These are phyloP conservation scores for Cryoendolithus antarcticus DNA, from an alignment of 2,329 filamentous ascomycete species.

Conservation along the genomic window DNA sequence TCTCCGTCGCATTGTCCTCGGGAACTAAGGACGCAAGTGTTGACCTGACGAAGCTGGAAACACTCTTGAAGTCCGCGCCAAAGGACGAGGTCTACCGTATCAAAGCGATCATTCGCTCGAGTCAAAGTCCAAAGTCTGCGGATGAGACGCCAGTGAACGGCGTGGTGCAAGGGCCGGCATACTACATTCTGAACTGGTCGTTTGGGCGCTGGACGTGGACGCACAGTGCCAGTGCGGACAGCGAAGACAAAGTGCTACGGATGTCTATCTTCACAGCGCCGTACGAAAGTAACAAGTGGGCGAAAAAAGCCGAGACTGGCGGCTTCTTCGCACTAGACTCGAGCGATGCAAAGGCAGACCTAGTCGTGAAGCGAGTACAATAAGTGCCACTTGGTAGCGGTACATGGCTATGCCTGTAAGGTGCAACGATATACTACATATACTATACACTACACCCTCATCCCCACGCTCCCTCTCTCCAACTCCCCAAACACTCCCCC, in stretches of 20 bases:
- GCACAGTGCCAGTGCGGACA: slow-evolving; percentile 29
- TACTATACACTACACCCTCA: not conserved
- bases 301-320: slow-evolving; percentile 51
- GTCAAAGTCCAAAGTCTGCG: slow-evolving; percentile 26
- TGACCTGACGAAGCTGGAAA: slow-evolving; percentile 49
- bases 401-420: too few relatives aligned
- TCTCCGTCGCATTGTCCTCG: slow-evolving; percentile 57
- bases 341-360: slow-evolving; percentile 27
- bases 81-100: slow-evolving; percentile 96
- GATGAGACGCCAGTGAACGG: slow-evolving; percentile 26
- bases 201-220: slow-evolving; percentile 95
- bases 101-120: slow-evolving; percentile 53
- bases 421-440: too few relatives aligned
- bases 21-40: slow-evolving; percentile 36
- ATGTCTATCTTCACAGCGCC: slow-evolving; percentile 67
- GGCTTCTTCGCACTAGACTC: slow-evolving; percentile 15
- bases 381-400: slow-evolving; percentile 6
- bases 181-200: slow-evolving; percentile 95
- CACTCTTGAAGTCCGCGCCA: slow-evolving; percentile 58
- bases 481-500: slow-evolving; percentile 77
- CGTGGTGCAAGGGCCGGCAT: slow-evolving; percentile 26
- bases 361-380: slow-evolving; percentile 36
- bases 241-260: slow-evolving; percentile 43
- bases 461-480: slow-evolving; percentile 50
- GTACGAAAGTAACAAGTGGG: slow-evolving; percentile 65